Conservation (phyloP, 73 alveolate genomes). For the Tetrahymena malaccensis region DNA sequence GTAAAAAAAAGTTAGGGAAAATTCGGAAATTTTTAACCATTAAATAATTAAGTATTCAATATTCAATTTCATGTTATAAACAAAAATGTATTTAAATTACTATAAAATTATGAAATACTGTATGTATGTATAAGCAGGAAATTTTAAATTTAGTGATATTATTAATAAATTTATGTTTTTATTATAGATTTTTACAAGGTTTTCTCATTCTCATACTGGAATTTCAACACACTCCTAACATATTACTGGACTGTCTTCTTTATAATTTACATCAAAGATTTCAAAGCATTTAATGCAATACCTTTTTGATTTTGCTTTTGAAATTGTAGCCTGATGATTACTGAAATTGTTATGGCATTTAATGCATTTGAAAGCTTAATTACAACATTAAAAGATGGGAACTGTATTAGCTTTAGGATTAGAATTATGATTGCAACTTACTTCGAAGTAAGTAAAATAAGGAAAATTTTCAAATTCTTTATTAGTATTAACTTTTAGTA, state of each 20-base stretch:
- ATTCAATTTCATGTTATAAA: too few relatives aligned
- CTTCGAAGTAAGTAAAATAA: background rate
- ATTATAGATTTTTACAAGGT: background rate
- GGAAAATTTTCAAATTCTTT: background rate
- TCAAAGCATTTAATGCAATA: background rate
- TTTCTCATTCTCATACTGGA: background rate
- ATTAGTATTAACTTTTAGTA: background rate
- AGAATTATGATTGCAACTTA: background rate
- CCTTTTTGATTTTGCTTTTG: background rate
- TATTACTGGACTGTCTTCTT: background rate
- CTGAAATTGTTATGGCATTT: background rate
- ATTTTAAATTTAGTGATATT: too few relatives aligned
- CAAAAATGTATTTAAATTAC: too few relatives aligned
- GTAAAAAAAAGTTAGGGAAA: too few relatives aligned
- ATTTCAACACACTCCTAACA: background rate
- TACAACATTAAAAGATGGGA: background rate
- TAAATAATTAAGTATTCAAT: too few relatives aligned
- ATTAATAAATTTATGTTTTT: too few relatives aligned
- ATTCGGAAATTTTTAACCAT: too few relatives aligned
- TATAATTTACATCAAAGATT: background rate
- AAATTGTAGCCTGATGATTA: background rate
- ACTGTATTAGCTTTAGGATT: background rate
- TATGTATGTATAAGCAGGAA: too few relatives aligned
- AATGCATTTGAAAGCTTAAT: background rate
- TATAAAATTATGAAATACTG: too few relatives aligned